phyloP scores from a whole-genome alignment of 192 early-diverging fungal genomes.

The Chytriomyces sp. region DNA sequence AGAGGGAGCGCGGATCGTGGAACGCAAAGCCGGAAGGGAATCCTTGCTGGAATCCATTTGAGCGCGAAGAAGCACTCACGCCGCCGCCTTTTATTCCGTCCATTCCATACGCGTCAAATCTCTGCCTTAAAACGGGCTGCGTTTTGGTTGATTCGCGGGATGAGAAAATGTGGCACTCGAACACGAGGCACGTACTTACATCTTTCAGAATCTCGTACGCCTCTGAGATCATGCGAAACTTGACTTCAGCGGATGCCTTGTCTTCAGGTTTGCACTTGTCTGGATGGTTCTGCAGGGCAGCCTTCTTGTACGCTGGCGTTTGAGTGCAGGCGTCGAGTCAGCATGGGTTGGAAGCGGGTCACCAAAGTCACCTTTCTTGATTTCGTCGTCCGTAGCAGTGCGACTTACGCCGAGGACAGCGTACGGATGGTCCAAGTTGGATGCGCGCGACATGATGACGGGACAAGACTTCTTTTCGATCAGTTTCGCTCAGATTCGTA shows the following conservation, averaged over 20 bases:
- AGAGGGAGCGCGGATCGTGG: slow-evolving; percentile 22
- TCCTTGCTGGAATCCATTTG: neutral
- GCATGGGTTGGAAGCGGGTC: neutral
- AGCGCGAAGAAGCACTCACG: neutral
- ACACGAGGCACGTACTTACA: slow-evolving; percentile 7
- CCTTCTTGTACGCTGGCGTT: slow-evolving; percentile 15
- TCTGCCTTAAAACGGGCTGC: slow-evolving; percentile 20
- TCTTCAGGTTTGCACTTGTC: slow-evolving; percentile 26
- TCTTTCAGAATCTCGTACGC: slow-evolving; percentile 34
- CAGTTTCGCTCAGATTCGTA: neutral
- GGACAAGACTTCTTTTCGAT: neutral
- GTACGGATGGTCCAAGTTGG: slow-evolving; percentile 20
- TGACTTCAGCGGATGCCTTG: slow-evolving; percentile 8
- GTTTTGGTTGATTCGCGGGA: neutral
- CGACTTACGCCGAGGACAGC: slow-evolving; percentile 13
- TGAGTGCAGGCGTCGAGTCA: neutral
- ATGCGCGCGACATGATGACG: neutral
- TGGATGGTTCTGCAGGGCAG: slow-evolving; percentile 20
- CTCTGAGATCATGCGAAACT: slow-evolving; percentile 26
- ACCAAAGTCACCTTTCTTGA: slow-evolving; percentile 27
- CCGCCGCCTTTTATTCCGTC: slow-evolving; percentile 7
- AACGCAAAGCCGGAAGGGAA: neutral
- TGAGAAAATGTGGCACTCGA: neutral
- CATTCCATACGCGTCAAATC: slow-evolving; percentile 24
- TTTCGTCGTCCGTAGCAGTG: slow-evolving; percentile 26